phyloP scores from a whole-genome alignment of 2,329 filamentous ascomycete genomes.

The Trichothecium roseum region DNA sequence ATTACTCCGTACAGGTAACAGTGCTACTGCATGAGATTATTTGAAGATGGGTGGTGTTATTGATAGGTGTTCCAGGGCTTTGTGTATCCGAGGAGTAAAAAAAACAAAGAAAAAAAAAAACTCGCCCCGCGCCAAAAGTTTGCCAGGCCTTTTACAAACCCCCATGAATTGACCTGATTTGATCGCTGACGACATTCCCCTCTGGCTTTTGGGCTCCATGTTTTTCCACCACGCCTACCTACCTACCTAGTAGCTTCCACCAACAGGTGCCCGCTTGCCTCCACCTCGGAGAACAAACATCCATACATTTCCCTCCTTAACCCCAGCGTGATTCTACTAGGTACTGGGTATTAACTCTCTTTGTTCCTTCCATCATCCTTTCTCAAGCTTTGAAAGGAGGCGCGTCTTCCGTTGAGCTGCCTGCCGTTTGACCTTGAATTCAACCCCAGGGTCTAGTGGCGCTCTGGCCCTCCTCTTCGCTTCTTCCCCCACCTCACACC shows the following conservation, averaged over 20 bases:
- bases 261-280: conserved; percentile 1
- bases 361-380: background rate
- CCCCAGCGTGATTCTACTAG: background rate
- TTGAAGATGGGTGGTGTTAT: too few relatives aligned
- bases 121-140: too few relatives aligned
- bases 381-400: background rate
- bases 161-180: background rate
- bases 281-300: background rate
- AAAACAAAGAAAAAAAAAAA: too few relatives aligned
- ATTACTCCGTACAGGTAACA: too few relatives aligned
- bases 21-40: too few relatives aligned
- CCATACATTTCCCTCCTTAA: background rate
- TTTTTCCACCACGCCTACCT: background rate
- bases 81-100: too few relatives aligned
- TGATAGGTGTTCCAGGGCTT: too few relatives aligned
- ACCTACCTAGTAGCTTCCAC: background rate
- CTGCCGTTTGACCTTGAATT: too few relatives aligned
- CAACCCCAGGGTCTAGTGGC: too few relatives aligned
- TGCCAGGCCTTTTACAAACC: too few relatives aligned
- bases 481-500: conserved; percentile 4
- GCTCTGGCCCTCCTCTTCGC: background rate
- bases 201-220: background rate
- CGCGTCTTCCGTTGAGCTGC: background rate
- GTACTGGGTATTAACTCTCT: too few relatives aligned
- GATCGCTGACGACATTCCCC: conserved; percentile 2